Base-by-base conservation (phyloP, 495 filamentous ascomycete genomes). In the Venustampulla echinocandica region DNA sequence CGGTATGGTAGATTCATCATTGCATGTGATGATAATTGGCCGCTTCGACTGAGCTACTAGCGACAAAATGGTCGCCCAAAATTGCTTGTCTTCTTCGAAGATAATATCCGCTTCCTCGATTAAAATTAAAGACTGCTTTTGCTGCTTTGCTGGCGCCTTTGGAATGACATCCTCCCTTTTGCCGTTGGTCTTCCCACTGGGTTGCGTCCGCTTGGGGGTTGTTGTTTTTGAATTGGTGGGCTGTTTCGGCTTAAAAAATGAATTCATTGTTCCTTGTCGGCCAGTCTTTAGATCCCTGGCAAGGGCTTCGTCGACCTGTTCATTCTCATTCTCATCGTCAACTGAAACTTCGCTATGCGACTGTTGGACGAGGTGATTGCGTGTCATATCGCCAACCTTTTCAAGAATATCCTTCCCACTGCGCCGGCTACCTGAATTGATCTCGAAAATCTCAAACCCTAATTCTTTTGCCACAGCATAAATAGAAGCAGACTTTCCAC, bases 401-500 rank as follows among this genome's bases (percentile, higher is more conserved):
- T 96, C 92, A 7, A 93, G 57, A 38, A 99, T 76, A 58, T 99
- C 93, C 59, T 84, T 89, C 10, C 87, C 93, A 60, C 78, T 93
- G 38, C 93, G 70, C 46, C 89, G 78, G 54, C 72, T 85, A 32
- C 86, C 77, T 4, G 90, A 61, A 52, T 93, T 95, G 56, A 99
- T 85, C 63, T 99, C 93, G 54, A 97, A 97, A 4, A 99, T 78
- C 47, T 94, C 87, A 61, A 90, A 97, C 17, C 81, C 90, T 18
- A 95, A 74, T 67, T 99, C 92, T 55, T 89, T 92, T 1, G 93
- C 92, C n/a, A 88, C 84, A 3, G 93, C 93, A 63, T 95, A 89
- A 0, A 95, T 81, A 1, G 87, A 80, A 13, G 93, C 90, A 10
- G 89, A 93, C 63, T 99, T 99, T 6, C 93, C 93, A 59, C 83